phyloP scores from a whole-genome alignment of 2,329 filamentous ascomycete genomes.

The Aspergillus tubingensis region DNA sequence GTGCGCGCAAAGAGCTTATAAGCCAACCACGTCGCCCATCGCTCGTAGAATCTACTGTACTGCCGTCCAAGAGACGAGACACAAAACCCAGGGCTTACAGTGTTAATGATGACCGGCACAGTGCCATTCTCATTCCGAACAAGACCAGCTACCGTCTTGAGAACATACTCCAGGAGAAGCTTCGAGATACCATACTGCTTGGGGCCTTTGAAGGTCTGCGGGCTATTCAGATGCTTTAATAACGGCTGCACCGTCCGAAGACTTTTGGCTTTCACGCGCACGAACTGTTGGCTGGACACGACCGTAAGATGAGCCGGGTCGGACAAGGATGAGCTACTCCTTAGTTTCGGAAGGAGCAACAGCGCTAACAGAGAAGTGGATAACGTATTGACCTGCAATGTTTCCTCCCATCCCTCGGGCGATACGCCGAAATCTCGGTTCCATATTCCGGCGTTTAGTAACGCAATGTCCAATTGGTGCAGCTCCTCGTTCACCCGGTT shows the following conservation, averaged over 20 bases:
- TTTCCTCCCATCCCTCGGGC: constrained; percentile 53
- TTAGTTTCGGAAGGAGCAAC: constrained; percentile 53
- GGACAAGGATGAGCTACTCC: constrained; percentile 33
- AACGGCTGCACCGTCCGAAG: constrained; percentile 34
- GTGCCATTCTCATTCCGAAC: constrained; percentile 36
- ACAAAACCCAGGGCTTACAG: constrained; percentile 49
- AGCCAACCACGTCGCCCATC: constrained; percentile 36
- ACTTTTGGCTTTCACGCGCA: constrained; percentile 33
- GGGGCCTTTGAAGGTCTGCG: constrained; percentile 30
- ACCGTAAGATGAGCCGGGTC: constrained; percentile 47
- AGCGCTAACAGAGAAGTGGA: constrained; percentile 58
- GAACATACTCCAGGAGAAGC: constrained; percentile 45
- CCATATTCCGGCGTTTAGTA: constrained; percentile 51
- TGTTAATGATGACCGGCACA: constrained; percentile 47
- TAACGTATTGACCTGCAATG: constrained; percentile 60
- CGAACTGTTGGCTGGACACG: constrained; percentile 47
- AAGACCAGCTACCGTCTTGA: constrained; percentile 40
- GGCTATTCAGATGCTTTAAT: constrained; percentile 38
- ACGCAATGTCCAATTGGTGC: constrained; percentile 45
- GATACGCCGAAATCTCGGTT: constrained; percentile 40
- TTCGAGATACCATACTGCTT: constrained; percentile 48
- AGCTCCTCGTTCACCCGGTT: constrained; percentile 39
- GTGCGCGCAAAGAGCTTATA: constrained; percentile 45
- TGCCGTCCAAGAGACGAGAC: constrained; percentile 45
- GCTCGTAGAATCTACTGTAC: constrained; percentile 39